Evolutionary conservation across 139 green algal genomes (phyloP), one percentile per base, ranked within the genome.

Genomic region (Spirogloea muscicola): DNA sequence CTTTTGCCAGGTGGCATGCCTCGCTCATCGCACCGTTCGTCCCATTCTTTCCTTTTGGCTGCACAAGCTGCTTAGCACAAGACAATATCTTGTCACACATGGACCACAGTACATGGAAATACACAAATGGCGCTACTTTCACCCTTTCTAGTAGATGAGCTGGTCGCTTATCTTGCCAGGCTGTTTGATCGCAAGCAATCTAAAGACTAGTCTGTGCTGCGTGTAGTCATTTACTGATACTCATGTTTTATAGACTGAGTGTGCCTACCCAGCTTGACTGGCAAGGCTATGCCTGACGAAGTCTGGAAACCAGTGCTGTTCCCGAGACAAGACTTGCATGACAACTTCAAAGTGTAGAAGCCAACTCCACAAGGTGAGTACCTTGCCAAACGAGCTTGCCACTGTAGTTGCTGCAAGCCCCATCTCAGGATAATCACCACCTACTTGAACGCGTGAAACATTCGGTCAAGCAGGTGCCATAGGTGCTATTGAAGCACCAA

Each of bases 341-440:
- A 10, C 10, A 44, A 16, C 29, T 21, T 21, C n/a, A n/a, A n/a
- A n/a, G 27, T 39, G 43, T 16, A 51, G 43, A 10, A 51, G 43
- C 43, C 10, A 16, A 25, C 10, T 51, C 43, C 16, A 16, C 43
- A 51, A 10, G 16, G 16, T 51, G 13, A 51, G 36, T 58, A 78
- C 41, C 57, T 78, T 78, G 40, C 69, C 69, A 40, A 78, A 59
- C 1, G 69, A 78, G 39, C 41, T 64, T 16, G 69, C 69, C 21
- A 78, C 69, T 29, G 44, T 72, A 31, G 57, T 78, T 18, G 69
- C 69, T 9, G 69, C 69, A 10, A 78, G 38, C 31, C 69, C 69
- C 55, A 78, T 75, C 52, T 75, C 67, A 9, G 33, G 48, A n/a
- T 75, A 75, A 13, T 75, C 67, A n/a, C 67, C 67, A 25, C 67